Evolutionary conservation across 1,284 basidiomycete species (phyloP).

Genomic region (Tylopilus orsonianus): DNA sequence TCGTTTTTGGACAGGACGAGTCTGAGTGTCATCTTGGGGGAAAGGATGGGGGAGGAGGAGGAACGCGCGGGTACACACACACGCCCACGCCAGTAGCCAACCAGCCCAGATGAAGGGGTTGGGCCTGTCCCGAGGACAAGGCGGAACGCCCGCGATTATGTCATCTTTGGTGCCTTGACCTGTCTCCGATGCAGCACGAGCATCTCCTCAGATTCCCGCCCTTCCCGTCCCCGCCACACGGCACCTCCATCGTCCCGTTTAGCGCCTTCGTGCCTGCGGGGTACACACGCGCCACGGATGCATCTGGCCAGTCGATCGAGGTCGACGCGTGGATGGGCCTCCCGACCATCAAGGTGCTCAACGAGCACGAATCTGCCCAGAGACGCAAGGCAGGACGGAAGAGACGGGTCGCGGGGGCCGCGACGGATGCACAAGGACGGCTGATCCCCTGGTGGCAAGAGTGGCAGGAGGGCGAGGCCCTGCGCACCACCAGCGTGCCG

Average conservation of each 20-base stretch:
- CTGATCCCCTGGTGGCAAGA: constrained; percentile 47
- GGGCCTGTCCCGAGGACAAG: too few relatives aligned
- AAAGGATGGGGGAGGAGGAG: too few relatives aligned
- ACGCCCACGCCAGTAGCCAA: too few relatives aligned
- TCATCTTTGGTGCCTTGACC: constrained; percentile 5
- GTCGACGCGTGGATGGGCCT: constrained; percentile 46
- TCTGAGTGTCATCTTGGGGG: constrained; percentile 28
- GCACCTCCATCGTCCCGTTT: constrained; percentile 44
- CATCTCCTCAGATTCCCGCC: constrained; percentile 41
- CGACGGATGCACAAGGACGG: constrained; percentile 28
- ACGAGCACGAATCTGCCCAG: constrained; percentile 35
- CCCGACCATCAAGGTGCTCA: constrained; percentile 42
- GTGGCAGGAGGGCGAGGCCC: constrained; percentile 46
- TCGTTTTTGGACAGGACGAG: constrained; percentile 28
- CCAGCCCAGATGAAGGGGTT: too few relatives aligned
- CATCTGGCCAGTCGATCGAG: constrained; percentile 27
- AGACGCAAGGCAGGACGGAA: constrained; percentile 36
- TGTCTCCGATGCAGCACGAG: too few relatives aligned
- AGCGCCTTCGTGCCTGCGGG: constrained; percentile 39
- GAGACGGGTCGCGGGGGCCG: constrained; percentile 21
- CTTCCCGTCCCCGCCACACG: constrained; percentile 42
- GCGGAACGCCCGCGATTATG: constrained; percentile 2
- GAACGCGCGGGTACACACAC: too few relatives aligned
- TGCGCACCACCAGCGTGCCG: constrained; percentile 26
- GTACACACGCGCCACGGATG: constrained; percentile 23